Percentiles rank a stretch among this genome's conserved stretches.
These are phyloP conservation scores for Neurospora africana DNA, from an alignment of 495 filamentous ascomycete genomes.

Conservation along the genomic window DNA sequence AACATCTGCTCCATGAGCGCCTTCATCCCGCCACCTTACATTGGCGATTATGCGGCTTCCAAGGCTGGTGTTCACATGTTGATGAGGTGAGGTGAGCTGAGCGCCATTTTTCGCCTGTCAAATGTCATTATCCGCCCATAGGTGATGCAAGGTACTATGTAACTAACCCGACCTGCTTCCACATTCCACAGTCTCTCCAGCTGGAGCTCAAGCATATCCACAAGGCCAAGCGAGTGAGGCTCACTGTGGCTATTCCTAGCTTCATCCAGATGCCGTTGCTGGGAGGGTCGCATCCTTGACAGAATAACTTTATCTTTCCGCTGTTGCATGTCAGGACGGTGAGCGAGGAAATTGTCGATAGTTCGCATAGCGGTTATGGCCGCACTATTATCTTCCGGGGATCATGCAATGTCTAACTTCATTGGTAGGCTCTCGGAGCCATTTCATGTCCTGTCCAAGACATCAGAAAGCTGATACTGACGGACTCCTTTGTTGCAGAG, in stretches of 20 bases:
- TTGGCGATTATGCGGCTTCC: conserved; percentile 15
- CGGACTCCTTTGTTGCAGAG: not conserved
- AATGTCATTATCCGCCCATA: not conserved
- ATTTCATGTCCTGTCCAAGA: not conserved
- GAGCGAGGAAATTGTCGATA: conserved; percentile 23
- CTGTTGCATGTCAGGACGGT: conserved; percentile 29
- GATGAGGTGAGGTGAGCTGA: conserved; percentile 6
- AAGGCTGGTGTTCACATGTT: conserved; percentile 14
- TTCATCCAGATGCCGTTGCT: conserved; percentile 29
- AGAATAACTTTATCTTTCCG: conserved; percentile 24
- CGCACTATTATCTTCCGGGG: conserved; percentile 22
- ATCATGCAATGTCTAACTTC: conserved; percentile 24
- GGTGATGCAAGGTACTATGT: not conserved
- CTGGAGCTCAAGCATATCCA: conserved; percentile 16
- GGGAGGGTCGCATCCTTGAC: conserved; percentile 13
- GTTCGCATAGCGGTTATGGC: conserved; percentile 24
- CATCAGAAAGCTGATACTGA: not conserved
- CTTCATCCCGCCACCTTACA: conserved; percentile 7
- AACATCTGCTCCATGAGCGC: conserved; percentile 14
- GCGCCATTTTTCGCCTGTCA: not conserved
- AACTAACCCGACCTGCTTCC: not conserved
- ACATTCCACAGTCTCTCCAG: conserved; percentile 4
- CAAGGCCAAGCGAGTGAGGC: conserved; percentile 21
- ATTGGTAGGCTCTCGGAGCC: conserved; percentile 16
- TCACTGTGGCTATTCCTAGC: conserved; percentile 21